A percentile compares a stretch with the other conserved stretches of the same genome.
These are phyloP conservation scores for Stygiomarasmius scandens DNA, from an alignment of 1,284 basidiomycete species.

Conservation along the genomic window DNA sequence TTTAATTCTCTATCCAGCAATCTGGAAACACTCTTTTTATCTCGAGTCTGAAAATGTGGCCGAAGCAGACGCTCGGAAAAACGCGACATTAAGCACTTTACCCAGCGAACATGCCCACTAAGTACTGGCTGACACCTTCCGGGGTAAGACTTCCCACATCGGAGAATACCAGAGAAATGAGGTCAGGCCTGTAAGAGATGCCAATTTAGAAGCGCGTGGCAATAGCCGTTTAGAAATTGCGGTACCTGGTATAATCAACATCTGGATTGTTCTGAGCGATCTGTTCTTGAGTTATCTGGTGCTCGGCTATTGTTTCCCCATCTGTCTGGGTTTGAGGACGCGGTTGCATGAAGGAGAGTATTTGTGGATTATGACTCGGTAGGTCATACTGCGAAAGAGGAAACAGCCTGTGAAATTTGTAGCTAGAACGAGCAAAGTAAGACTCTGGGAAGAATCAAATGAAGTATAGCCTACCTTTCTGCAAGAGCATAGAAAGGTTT, in stretches of 20 bases:
- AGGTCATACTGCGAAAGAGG: constrained; percentile 97
- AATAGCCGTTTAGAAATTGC: constrained; percentile 12
- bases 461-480: constrained; percentile 64
- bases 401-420: constrained; percentile 97
- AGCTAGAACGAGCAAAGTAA: constrained; percentile 36
- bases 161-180: constrained; percentile 89
- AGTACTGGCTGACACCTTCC: constrained; percentile 87
- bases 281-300: constrained; percentile 68
- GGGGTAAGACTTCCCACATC: constrained; percentile 93
- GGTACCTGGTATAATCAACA: constrained; percentile 82
- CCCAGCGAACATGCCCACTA: constrained; percentile 88
- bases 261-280: constrained; percentile 79
- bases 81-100: constrained; percentile 29
- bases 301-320: constrained; percentile 20
- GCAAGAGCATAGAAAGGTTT: constrained; percentile 98
- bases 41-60: background rate
- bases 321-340: constrained; percentile 6
- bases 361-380: constrained; percentile 76
- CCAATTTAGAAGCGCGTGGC: constrained; percentile 20
- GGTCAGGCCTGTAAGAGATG: constrained; percentile 63
- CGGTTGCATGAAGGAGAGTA: constrained; percentile 65
- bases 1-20: background rate
- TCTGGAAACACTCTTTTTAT: background rate
- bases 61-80: background rate
- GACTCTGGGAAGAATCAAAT: constrained; percentile 2